Evolutionary conservation across 306 rosid genomes (phyloP).

Genomic region (Vachellia collinsii): DNA sequence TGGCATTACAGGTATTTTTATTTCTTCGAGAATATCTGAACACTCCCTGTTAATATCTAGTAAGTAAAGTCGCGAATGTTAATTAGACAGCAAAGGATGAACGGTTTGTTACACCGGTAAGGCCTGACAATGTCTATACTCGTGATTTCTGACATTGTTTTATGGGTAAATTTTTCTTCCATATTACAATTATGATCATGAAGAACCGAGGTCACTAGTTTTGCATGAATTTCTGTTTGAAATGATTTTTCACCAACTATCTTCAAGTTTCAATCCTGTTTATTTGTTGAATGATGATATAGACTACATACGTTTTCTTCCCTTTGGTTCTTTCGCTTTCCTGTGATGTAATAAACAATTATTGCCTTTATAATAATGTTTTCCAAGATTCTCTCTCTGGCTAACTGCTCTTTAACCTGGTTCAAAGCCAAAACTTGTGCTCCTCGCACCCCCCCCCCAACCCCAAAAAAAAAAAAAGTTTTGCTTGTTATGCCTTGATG

Average conservation of each 20-base stretch:
- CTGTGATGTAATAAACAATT: not conserved
- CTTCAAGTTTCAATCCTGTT: not conserved
- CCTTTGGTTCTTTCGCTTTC: not conserved
- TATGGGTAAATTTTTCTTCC: conserved; percentile 4
- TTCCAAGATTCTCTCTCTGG: not conserved
- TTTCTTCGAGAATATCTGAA: not conserved
- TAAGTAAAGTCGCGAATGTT: not conserved
- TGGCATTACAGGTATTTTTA: conserved; percentile 76
- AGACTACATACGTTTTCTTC: not conserved
- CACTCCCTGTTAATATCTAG: conserved; percentile 8
- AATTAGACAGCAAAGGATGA: not conserved
- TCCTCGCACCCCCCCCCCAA: too few relatives aligned
- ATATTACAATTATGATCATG: not conserved
- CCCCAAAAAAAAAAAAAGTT: too few relatives aligned
- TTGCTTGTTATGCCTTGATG: conserved; percentile 4
- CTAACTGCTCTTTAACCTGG: not conserved
- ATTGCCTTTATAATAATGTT: not conserved
- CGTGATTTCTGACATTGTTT: conserved; percentile 6
- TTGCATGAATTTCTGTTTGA: conserved; percentile 21
- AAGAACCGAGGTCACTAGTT: conserved; percentile 15
- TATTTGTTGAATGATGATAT: conserved; percentile 6
- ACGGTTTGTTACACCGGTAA: not conserved
- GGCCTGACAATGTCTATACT: conserved; percentile 15
- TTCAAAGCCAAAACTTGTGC: not conserved
- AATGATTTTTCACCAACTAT: not conserved